Evolutionary conservation across 352 stramenopile species (phyloP), one percentile per base, ranked within the genome.

Genomic region (Globisporangium rhizosaccharum): DNA sequence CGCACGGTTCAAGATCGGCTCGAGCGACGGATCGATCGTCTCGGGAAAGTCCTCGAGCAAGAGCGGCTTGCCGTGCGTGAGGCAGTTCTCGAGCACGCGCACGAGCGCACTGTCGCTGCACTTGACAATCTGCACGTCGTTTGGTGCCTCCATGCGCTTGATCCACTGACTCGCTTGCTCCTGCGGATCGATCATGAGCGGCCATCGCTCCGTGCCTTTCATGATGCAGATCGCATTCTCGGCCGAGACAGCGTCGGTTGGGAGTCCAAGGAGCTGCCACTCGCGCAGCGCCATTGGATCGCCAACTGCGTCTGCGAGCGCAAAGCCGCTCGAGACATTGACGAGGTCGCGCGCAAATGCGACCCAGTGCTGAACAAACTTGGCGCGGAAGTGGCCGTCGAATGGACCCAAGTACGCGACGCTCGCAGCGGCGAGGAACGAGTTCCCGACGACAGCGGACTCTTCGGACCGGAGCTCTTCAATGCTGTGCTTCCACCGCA

Each of bases 141-240:
- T 71, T 9, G 25, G 44, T 2, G 65, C 49, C 58, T 98, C 92
- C 46, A 97, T 72, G 4, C 87, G 89, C 39, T 94, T 89, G 18
- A 98, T 87, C 92, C 92, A 98, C 42, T 89, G 78, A 45, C 86
- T 96, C 2, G 89, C 92, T 72, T 98, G 92, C 17, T 94, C 86
- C 65, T 98, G 92, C 2, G 93, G 92, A 59, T 98, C 93, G 59
- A 98, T 97, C 68, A 98, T 85, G 17, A 98, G 72, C 18, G 92
- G 79, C 91, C 91, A 98, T 12, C 90, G 80, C n/a, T 87, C 85
- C 23, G 70, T 89, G n/a, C 71, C 68, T 36, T 87, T 79, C 52
- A 91, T 82, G 33, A 97, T 72, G 57, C 92, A 97, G 47, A 98
- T 76, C 0, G 74, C 93, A 56, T 97, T 98, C 51, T 98, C 89